A percentile compares a stretch with the other conserved stretches of the same genome.
These are phyloP conservation scores for Alternaria tenuissima DNA, from an alignment of 2,329 filamentous ascomycete genomes.

Conservation along the genomic window DNA sequence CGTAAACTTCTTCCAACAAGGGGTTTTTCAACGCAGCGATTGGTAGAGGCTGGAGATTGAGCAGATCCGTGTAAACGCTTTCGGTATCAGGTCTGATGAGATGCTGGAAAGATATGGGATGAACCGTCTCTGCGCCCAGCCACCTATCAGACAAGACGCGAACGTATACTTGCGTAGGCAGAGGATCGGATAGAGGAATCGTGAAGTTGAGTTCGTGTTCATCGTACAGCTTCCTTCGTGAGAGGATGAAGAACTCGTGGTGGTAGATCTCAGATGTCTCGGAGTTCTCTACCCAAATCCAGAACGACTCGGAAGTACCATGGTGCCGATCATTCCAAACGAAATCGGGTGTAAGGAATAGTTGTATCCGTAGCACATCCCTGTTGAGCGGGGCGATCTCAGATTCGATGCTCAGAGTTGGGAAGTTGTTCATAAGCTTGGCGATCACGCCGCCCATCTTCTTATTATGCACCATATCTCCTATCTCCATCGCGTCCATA, in stretches of 20 bases:
- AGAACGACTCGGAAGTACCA: constrained; percentile 94
- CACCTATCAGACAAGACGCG: constrained; percentile 93
- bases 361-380: constrained; percentile 89
- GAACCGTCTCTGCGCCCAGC: constrained; percentile 95
- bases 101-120: constrained; percentile 95
- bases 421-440: constrained; percentile 87
- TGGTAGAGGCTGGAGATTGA: constrained; percentile 89
- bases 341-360: constrained; percentile 89
- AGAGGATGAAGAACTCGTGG: constrained; percentile 95
- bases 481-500: constrained; percentile 92
- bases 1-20: constrained; percentile 86
- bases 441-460: constrained; percentile 83
- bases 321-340: constrained; percentile 93
- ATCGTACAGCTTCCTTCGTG: constrained; percentile 86
- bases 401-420: constrained; percentile 86
- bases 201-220: constrained; percentile 99
- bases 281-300: constrained; percentile 99
- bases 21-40: constrained; percentile 89
- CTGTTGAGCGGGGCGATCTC: constrained; percentile 96
- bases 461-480: constrained; percentile 87
- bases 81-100: constrained; percentile 97
- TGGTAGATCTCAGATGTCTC: constrained; percentile 98
- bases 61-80: constrained; percentile 92
- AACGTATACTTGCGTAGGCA: constrained; percentile 96
- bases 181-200: constrained; percentile 89